phyloP scores from a whole-genome alignment of 805 yeast species.

The Komagataella phaffii region DNA sequence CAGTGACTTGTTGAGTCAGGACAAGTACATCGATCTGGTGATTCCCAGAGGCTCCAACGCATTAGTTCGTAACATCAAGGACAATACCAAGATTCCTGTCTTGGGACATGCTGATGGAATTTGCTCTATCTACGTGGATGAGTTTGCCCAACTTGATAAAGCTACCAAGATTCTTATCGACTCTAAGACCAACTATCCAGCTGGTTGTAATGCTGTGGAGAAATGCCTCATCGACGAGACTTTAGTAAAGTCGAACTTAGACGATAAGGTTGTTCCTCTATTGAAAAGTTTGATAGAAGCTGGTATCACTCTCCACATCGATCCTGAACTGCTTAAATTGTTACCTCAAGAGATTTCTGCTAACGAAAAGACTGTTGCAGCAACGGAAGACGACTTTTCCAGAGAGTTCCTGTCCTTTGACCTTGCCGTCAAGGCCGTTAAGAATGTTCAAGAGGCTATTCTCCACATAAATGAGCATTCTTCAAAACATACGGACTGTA shows the following conservation, averaged over 20 bases:
- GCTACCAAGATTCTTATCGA: constrained; percentile 70
- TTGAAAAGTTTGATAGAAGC: constrained; percentile 33
- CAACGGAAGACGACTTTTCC: constrained; percentile 58
- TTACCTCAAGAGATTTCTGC: constrained; percentile 9
- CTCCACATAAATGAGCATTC: constrained; percentile 81
- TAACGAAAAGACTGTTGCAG: constrained; percentile 23
- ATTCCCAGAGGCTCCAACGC: constrained; percentile 97
- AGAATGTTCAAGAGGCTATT: constrained; percentile 59
- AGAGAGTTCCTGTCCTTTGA: constrained; percentile 78
- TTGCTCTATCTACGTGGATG: constrained; percentile 78
- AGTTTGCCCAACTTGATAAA: constrained; percentile 62
- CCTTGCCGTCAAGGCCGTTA: constrained; percentile 58
- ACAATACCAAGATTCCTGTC: constrained; percentile 87
- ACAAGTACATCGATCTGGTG: constrained; percentile 82
- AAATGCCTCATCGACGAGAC: constrained; percentile 53
- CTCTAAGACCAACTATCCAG: constrained; percentile 92
- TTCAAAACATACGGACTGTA: constrained; percentile 92
- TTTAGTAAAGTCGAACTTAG: constrained; percentile 15
- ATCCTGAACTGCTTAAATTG: constrained; percentile 30
- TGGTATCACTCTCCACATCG: constrained; percentile 64
- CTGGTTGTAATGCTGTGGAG: constrained; percentile 98
- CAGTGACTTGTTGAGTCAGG: constrained; percentile 70
- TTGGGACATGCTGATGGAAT: constrained; percentile 98
- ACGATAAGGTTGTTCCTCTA: constrained; percentile 9
- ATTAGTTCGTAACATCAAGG: constrained; percentile 76